Evolutionary conservation across 176 grass and related monocot species (phyloP).

Genomic region (Urochloa ruziziensis): DNA sequence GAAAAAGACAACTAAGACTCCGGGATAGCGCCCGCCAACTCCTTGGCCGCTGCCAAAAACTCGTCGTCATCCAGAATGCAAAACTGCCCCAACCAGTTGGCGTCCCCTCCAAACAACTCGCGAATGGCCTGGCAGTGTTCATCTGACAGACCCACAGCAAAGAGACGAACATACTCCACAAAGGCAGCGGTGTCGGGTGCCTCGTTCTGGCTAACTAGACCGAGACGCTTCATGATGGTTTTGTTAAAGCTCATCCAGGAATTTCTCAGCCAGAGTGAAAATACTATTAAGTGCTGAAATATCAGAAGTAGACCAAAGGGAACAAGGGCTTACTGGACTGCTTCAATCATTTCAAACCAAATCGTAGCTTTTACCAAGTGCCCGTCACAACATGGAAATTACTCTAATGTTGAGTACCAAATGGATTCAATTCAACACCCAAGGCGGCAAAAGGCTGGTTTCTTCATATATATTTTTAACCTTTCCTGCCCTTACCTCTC

Average conservation of each 20-base stretch:
- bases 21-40: too few species aligned
- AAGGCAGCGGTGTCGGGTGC: too few species aligned
- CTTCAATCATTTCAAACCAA: neutral
- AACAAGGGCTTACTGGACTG: neutral
- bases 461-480: neutral
- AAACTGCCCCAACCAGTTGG: too few species aligned
- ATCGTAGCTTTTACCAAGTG: neutral
- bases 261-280: conserved; percentile 4
- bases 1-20: too few species aligned
- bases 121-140: too few species aligned
- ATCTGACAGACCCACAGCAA: too few species aligned
- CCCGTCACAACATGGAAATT: neutral
- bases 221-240: too few species aligned
- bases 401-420: neutral
- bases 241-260: neutral
- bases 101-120: too few species aligned
- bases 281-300: neutral
- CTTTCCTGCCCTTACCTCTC: conserved; percentile 24
- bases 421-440: neutral
- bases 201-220: too few species aligned
- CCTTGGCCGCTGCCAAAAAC: too few species aligned
- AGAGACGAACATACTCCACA: too few species aligned
- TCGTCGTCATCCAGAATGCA: too few species aligned
- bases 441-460: neutral
- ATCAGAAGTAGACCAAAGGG: neutral